Conservation (phyloP, 352 stramenopile genomes). For the Phytophthora litchii region DNA sequence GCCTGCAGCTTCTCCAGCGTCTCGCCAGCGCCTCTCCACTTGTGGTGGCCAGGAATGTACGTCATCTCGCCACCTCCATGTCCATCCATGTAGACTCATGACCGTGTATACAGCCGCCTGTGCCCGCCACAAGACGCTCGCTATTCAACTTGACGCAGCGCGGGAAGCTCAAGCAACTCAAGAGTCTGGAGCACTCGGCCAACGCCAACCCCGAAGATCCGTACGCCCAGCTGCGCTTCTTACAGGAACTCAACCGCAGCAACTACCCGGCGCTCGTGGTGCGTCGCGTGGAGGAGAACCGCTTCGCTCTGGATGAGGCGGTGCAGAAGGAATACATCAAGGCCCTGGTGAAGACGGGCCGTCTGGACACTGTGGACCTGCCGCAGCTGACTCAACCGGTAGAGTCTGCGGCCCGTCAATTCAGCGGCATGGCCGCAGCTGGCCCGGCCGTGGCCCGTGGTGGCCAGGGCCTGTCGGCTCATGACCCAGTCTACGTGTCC, state of each 20-base stretch:
- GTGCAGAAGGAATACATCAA: constrained; percentile 92
- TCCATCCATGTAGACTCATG: too few species aligned
- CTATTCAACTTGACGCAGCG: constrained; percentile 85
- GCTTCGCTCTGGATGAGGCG: constrained; percentile 81
- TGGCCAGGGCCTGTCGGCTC: constrained; percentile 64
- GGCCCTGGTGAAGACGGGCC: constrained; percentile 88
- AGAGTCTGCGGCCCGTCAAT: constrained; percentile 19
- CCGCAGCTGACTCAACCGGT: constrained; percentile 45
- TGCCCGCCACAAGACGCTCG: constrained; percentile 39
- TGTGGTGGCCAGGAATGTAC: constrained; percentile 16
- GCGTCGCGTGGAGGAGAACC: constrained; percentile 83
- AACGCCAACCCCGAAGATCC: constrained; percentile 78
- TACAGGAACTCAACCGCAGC: constrained; percentile 89
- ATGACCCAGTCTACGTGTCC: constrained; percentile 87
- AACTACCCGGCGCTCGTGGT: constrained; percentile 86
- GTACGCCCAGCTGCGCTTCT: constrained; percentile 78
- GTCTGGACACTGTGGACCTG: constrained; percentile 81
- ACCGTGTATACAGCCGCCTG: not conserved
- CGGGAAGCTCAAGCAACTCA: constrained; percentile 81
- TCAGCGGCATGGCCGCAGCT: constrained; percentile 27
- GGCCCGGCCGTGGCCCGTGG: constrained; percentile 19
- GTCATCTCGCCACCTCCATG: constrained; percentile 1
- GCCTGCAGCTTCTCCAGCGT: constrained; percentile 43
- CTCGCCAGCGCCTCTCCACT: not conserved
- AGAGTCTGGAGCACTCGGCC: constrained; percentile 82